phyloP scores from a whole-genome alignment of 2,329 filamentous ascomycete species.

The Cytospora leucostoma region DNA sequence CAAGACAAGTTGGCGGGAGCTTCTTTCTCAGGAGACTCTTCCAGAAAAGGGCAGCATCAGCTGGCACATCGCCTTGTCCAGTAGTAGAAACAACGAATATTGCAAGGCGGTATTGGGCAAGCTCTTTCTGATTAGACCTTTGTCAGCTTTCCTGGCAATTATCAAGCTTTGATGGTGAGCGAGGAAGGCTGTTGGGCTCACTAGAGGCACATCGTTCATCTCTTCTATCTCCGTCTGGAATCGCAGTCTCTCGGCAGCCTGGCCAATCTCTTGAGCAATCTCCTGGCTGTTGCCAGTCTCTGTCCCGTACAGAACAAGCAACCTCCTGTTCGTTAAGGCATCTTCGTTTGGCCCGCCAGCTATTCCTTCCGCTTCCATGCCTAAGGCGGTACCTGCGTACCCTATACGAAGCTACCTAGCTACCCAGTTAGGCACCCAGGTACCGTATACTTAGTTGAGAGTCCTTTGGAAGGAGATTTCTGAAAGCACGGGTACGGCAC shows the following conservation, averaged over 20 bases:
- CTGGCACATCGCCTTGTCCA: constrained; percentile 89
- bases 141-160: neutral
- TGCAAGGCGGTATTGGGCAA: constrained; percentile 58
- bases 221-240: constrained; percentile 76
- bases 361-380: constrained; percentile 21
- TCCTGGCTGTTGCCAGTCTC: constrained; percentile 96
- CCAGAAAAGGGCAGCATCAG: constrained; percentile 83
- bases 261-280: constrained; percentile 80
- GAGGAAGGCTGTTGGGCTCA: constrained; percentile 48
- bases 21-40: constrained; percentile 77
- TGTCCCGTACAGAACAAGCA: constrained; percentile 84
- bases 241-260: constrained; percentile 72
- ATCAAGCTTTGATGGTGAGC: neutral
- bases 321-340: constrained; percentile 40
- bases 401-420: neutral
- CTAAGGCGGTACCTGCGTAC: neutral
- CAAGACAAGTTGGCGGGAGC: constrained; percentile 70
- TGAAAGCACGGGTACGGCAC: neutral
- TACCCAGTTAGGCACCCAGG: neutral
- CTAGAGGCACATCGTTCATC: constrained; percentile 74
- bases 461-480: neutral
- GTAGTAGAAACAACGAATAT: constrained; percentile 89
- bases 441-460: neutral
- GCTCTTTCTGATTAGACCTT: constrained; percentile 44
- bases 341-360: neutral